Evolutionary conservation across 2,329 filamentous ascomycete species (phyloP), one percentile per base, ranked within the genome.

Genomic region (Xylaria sp.): DNA sequence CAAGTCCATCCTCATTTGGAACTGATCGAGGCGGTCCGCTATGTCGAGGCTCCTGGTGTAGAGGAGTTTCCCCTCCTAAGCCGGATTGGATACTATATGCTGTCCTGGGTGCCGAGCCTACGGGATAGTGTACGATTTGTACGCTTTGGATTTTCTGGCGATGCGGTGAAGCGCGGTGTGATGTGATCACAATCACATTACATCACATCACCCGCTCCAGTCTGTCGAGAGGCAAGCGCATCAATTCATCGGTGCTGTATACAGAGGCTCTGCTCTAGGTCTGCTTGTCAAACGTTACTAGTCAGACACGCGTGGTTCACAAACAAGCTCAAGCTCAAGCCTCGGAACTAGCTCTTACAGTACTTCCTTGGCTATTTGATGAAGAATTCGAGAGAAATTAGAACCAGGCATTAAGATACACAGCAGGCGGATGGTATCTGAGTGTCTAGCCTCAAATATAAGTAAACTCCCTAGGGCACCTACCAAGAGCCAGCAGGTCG

Each of bases 1-100:
- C 55, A 55, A 28, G 56, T 76, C 13, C 74, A 77, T 28, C 73
- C 72, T 1, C 61, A 59, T 9, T 61, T 77, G 39, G 66, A 56
- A 20, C 52, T 77, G 68, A 39, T 75, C 13, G 73, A 77, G 60
- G 56, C 15, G 1, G 41, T 65, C 39, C 67, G 60, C 54, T 71
- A 65, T 12, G 1, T 71, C 7, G 63, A 70, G 32, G 66, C 66
- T 1, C 60, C 66, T 3, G 63, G 69, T 3, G 51, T 66, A 12
- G 63, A 66, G 58, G 59, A 71, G 50, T 34, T 71, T 4, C 66
- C 66, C 3, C n/a, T 66, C 0, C 2, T 66, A 13, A 66, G 34
- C 59, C 69, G 66, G 18, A 6, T 63, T 32, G 52, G 37, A 18
- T 66, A 60, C 23, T 71, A 66, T 8, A 54, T 69, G 32, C 37